Evolutionary conservation across 768 basidiomycete species (phyloP), one percentile per base, ranked within the genome.

Genomic region (Lactarius hengduanensis): DNA sequence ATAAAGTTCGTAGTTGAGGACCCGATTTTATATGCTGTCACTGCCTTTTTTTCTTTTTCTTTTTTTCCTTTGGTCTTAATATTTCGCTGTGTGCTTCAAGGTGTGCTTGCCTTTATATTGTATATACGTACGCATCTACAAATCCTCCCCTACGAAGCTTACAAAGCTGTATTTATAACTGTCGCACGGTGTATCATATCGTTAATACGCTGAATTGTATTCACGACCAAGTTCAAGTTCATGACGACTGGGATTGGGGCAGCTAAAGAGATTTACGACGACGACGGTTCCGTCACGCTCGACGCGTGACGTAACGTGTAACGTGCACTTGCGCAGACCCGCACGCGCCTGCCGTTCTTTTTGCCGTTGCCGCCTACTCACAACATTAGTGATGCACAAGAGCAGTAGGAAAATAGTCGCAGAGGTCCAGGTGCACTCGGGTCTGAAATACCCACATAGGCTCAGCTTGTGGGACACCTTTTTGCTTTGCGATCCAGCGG

Each of bases 401-500:
- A 50, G 18, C 59, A 67, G 56, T 43, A 62, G 58, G 45, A 69
- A 66, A 40, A 18, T n/a, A 50, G 43, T 59, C 15, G 69, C 22
- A 40, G 69, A 66, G 63, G 75, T 77, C 28, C 66, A 76, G 57
- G 65, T 64, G 47, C 71, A 77, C 38, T 69, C 68, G 4, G 60
- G 66, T 40, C 75, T 79, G 43, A 79, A 75, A 65, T 91, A 92
- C 73, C 88, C 88, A 1, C 79, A 83, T 75, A 79, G 87, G 56
- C 81, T 95, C 32, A 96, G 91, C 79, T 93, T 96, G 94, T 95
- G 34, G 59, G 66, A 43, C 62, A 20, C 6, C 16, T 4, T 26
- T 41, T 20, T 40, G 34, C 20, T 63, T 22, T 40, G 30, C 9
- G 16, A 13, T 50, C 18, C 41, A 36, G 10, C 7, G 13, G 28